Evolutionary conservation across 129 eudicot species (phyloP).

Genomic region (Arctium minus): DNA sequence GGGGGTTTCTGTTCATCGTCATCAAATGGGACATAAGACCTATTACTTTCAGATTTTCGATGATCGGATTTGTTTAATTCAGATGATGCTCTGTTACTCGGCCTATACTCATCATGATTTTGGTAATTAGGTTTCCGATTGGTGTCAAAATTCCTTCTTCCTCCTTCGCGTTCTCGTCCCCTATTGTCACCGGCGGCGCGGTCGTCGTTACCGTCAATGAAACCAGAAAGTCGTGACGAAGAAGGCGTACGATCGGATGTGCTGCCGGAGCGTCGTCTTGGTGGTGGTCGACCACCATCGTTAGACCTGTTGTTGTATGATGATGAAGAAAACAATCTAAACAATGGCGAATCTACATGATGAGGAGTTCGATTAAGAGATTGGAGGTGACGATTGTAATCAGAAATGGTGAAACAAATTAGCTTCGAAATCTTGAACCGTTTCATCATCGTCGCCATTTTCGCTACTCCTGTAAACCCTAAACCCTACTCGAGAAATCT

Average conservation of each 20-base stretch:
- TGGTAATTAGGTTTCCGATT: conserved; percentile 3
- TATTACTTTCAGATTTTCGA: conserved; percentile 14
- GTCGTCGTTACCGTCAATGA: conserved; percentile 19
- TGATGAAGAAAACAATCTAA: conserved; percentile 23
- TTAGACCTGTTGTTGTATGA: conserved; percentile 25
- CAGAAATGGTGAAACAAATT: conserved; percentile 18
- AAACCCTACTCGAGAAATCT: not conserved
- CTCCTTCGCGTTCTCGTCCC: conserved; percentile 7
- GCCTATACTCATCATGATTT: conserved; percentile 19
- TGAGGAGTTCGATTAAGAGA: not conserved
- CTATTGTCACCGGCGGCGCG: conserved; percentile 14
- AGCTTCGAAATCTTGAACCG: conserved; percentile 22
- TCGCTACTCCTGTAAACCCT: conserved; percentile 27
- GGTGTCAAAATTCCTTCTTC: conserved; percentile 21
- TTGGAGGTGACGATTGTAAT: not conserved
- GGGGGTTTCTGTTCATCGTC: conserved; percentile 18
- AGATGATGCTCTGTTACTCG: conserved; percentile 9
- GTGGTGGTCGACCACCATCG: conserved; percentile 26
- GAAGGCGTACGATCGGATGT: conserved; percentile 16
- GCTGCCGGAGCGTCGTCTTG: conserved; percentile 23
- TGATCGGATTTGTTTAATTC: conserved; percentile 13
- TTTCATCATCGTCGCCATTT: conserved; percentile 15
- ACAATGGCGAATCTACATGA: conserved; percentile 12
- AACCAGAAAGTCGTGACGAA: conserved; percentile 26
- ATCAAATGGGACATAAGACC: conserved; percentile 9